phyloP scores from a whole-genome alignment of 1,139 yeast species.

The Zhuliangozyma blackwelliae region DNA sequence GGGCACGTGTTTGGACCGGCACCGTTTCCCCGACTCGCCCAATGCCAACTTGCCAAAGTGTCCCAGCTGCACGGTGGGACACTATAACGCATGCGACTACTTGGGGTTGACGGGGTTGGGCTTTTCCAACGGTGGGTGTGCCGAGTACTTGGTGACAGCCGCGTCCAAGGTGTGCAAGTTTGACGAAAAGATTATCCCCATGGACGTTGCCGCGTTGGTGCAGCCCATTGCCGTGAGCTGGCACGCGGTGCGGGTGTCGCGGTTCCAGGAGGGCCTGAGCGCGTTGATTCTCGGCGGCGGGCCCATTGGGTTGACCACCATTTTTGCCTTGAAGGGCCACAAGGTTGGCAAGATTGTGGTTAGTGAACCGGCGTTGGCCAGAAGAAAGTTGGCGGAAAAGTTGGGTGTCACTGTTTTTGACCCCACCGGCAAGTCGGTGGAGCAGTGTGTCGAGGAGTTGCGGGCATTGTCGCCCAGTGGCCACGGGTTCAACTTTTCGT shows the following conservation, averaged over 20 bases:
- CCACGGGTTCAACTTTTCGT: constrained; percentile 53
- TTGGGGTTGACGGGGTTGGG: constrained; percentile 44
- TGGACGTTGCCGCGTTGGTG: constrained; percentile 44
- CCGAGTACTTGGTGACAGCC: constrained; percentile 37
- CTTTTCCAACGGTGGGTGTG: constrained; percentile 42
- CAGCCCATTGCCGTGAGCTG: constrained; percentile 46
- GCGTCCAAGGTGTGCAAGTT: constrained; percentile 32
- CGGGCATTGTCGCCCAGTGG: constrained; percentile 39
- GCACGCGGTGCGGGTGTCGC: constrained; percentile 43
- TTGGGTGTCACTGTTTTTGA: constrained; percentile 48
- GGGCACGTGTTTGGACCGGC: constrained; percentile 44
- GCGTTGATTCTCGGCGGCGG: constrained; percentile 57
- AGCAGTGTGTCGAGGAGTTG: constrained; percentile 26
- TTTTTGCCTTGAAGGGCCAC: constrained; percentile 53
- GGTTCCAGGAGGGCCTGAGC: constrained; percentile 38
- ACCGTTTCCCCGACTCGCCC: constrained; percentile 25
- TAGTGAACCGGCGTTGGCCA: constrained; percentile 56
- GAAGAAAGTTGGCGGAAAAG: constrained; percentile 49
- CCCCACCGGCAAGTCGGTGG: constrained; percentile 35
- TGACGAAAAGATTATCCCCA: constrained; percentile 28
- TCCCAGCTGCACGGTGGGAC: constrained; percentile 39
- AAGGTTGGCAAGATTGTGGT: constrained; percentile 51
- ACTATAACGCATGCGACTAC: constrained; percentile 43
- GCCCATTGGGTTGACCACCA: constrained; percentile 57
- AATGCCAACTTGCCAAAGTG: constrained; percentile 26